These are phyloP conservation scores for Linum tenue DNA, from an alignment of 345 rosid species.

Conservation along the genomic window DNA sequence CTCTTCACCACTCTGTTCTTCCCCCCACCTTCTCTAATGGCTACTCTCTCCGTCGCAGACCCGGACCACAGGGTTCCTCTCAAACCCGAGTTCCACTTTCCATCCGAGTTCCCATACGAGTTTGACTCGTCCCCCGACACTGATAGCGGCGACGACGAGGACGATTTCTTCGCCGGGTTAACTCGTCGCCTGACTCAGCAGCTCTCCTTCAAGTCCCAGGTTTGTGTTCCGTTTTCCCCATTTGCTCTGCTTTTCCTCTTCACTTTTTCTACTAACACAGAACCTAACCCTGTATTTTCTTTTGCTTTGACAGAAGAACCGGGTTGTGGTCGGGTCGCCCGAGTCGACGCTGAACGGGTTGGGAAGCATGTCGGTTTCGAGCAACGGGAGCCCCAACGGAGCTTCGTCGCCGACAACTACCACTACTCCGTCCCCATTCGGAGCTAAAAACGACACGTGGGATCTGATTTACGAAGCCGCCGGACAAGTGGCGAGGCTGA, in stretches of 20 bases:
- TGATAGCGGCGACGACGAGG: conserved; percentile 14
- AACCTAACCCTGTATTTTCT: background rate
- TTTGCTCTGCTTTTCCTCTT: background rate
- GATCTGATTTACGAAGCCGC: conserved; percentile 23
- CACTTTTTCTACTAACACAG: too few species aligned
- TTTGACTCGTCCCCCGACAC: conserved; percentile 15
- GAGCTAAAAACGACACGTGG: conserved; percentile 11
- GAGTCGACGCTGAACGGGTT: conserved; percentile 22
- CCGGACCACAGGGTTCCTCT: conserved; percentile 9
- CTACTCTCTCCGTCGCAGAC: background rate
- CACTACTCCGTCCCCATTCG: conserved; percentile 14
- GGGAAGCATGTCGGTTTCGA: conserved; percentile 18
- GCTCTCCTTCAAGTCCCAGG: conserved; percentile 16
- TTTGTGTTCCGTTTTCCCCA: background rate
- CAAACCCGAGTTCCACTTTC: conserved; percentile 10
- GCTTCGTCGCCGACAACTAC: conserved; percentile 14
- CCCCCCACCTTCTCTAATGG: background rate
- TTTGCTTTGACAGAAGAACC: conserved; percentile 2
- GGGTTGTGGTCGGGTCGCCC: conserved; percentile 18
- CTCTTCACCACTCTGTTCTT: background rate
- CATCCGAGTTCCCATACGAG: conserved; percentile 29
- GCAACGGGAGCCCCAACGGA: conserved; percentile 24
- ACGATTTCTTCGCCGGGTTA: conserved; percentile 16
- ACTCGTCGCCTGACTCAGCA: conserved; percentile 22
- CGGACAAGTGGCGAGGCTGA: conserved; percentile 17